Conservation (phyloP, 106 monocot species). For the Platanthera zijinensis region DNA sequence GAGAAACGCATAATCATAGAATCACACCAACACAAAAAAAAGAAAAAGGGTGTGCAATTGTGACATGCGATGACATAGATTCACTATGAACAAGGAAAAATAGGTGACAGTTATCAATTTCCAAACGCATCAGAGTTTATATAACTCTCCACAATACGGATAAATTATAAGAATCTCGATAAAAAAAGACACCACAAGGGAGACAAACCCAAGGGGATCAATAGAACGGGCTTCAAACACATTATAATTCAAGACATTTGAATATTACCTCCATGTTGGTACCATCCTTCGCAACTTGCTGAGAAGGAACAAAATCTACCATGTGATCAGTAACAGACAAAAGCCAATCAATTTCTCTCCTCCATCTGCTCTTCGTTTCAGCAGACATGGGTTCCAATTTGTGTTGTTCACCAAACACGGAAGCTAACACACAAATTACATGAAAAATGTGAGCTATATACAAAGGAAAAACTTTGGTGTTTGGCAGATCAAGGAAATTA, state of each 20-base stretch:
- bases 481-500: too few relatives aligned
- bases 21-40: not conserved
- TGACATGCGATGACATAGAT: too few relatives aligned
- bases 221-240: not conserved
- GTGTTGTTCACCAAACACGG: slow-evolving; percentile 75
- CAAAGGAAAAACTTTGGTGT: too few relatives aligned
- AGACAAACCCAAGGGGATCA: too few relatives aligned
- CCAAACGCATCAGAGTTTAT: too few relatives aligned
- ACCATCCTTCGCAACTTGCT: slow-evolving; percentile 55
- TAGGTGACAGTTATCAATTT: too few relatives aligned
- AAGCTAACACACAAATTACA: slow-evolving; percentile 27
- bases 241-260: not conserved
- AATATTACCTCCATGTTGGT: slow-evolving; percentile 53
- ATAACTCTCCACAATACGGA: too few relatives aligned
- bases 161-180: too few relatives aligned
- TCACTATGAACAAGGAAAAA: too few relatives aligned
- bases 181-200: too few relatives aligned
- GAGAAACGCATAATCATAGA: not conserved
- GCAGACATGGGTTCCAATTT: slow-evolving; percentile 64
- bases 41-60: too few relatives aligned
- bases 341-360: slow-evolving; percentile 73
- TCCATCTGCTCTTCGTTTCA: slow-evolving; percentile 68
- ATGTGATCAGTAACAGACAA: slow-evolving; percentile 80
- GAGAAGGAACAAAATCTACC: slow-evolving; percentile 70
- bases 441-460: not conserved